phyloP scores from a whole-genome alignment of 2,329 filamentous ascomycete genomes.

The Verticillium isaacii region DNA sequence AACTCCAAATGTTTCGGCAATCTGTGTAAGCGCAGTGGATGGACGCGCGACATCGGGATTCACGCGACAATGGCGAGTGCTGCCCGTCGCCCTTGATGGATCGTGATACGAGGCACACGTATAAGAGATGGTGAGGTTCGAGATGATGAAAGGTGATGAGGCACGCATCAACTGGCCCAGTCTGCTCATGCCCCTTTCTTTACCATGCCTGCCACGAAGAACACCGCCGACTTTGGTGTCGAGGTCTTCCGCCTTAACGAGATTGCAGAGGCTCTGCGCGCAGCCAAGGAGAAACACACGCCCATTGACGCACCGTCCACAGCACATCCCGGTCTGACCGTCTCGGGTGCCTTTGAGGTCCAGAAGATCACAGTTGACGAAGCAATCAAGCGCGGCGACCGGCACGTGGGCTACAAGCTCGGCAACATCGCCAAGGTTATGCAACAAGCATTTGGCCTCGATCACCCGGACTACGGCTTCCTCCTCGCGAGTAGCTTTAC shows the following conservation, averaged over 20 bases:
- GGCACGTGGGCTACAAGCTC: constrained; percentile 21
- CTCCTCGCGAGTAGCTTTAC: constrained; percentile 17
- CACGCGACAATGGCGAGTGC: too few species aligned
- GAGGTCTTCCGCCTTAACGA: not conserved
- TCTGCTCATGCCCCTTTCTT: not conserved
- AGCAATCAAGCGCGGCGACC: constrained; percentile 16
- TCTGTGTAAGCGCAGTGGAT: too few species aligned
- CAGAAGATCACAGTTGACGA: constrained; percentile 15
- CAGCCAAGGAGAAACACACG: constrained; percentile 12
- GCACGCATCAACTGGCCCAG: not conserved
- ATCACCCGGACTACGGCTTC: constrained; percentile 22
- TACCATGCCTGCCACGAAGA: not conserved
- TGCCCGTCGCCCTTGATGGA: too few species aligned
- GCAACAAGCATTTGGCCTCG: constrained; percentile 21
- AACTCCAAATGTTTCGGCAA: too few species aligned
- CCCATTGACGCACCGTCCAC: constrained; percentile 16
- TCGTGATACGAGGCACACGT: too few species aligned
- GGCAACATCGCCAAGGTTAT: constrained; percentile 24
- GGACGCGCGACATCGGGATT: not conserved
- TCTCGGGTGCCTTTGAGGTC: constrained; percentile 16
- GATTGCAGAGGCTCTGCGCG: constrained; percentile 12
- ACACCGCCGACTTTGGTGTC: not conserved
- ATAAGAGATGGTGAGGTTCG: too few species aligned
- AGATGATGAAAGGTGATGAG: too few species aligned
- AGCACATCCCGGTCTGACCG: constrained; percentile 15